A percentile compares a stretch with the other conserved stretches of the same genome.
Conservation (phyloP, 805 yeast genomes). For the Sugiyamaella americana region DNA sequence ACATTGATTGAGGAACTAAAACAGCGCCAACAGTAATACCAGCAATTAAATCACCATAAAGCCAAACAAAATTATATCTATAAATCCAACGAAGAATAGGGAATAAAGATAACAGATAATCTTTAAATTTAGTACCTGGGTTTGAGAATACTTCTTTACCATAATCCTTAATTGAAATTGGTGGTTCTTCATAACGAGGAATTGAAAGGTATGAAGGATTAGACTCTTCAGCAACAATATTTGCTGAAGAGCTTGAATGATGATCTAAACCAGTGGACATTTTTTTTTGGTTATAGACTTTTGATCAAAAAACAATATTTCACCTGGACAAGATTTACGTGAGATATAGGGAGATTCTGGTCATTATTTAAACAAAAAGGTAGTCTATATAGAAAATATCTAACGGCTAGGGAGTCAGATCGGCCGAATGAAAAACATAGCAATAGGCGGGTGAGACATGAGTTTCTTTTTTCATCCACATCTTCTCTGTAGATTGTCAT, state of each 20-base stretch:
- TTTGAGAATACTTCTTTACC: conserved; percentile 15
- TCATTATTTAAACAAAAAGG: no score
- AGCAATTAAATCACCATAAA: conserved; percentile 76
- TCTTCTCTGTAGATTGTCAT: no score
- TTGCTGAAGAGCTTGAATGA: background rate
- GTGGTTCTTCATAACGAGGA: conserved; percentile 11
- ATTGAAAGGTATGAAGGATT: background rate
- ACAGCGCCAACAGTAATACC: conserved; percentile 93
- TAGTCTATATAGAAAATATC: no score
- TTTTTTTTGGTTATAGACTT: no score
- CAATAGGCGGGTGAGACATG: no score
- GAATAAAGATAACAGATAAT: conserved; percentile 59
- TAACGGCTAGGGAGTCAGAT: no score
- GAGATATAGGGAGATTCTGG: no score
- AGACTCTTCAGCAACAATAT: background rate
- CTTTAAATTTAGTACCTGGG: conserved; percentile 37
- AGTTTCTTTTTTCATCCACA: no score
- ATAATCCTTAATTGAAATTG: conserved; percentile 12
- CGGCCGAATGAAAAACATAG: no score
- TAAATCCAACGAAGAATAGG: conserved; percentile 82
- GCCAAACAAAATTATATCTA: conserved; percentile 77
- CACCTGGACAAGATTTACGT: no score
- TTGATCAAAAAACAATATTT: no score
- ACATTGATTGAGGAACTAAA: conserved; percentile 92
- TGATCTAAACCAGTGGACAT: background rate